Evolutionary conservation across 805 yeast genomes (phyloP).

Genomic region (Saturnispora zaruensis): DNA sequence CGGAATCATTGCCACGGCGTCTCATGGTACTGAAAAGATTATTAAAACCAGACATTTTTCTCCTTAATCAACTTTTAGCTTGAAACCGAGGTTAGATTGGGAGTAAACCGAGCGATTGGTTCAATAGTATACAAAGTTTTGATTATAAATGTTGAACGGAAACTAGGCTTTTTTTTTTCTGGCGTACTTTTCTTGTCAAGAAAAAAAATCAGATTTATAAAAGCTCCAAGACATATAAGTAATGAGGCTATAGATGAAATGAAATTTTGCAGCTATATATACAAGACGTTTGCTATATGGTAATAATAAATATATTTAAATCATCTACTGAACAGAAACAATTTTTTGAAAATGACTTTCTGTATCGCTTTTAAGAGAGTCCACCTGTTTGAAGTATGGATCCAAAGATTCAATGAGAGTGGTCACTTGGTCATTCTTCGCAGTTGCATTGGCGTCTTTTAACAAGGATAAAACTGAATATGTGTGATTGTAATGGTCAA

Average conservation of each 20-base stretch:
- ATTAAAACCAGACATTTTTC: conserved; percentile 4
- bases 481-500: not conserved
- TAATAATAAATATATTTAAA: conserved; percentile 3
- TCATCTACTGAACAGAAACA: conserved; percentile 7
- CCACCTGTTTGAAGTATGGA: not conserved
- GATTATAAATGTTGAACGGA: too few species aligned
- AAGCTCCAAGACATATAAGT: not conserved
- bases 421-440: not conserved
- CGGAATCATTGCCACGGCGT: conserved; percentile 13
- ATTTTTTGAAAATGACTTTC: not conserved
- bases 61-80: not conserved
- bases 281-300: not conserved
- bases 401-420: not conserved
- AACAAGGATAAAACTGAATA: not conserved
- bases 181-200: not conserved
- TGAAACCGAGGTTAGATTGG: not conserved
- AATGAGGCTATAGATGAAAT: not conserved
- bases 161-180: too few species aligned
- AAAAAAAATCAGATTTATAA: too few species aligned
- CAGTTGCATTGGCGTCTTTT: not conserved
- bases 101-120: not conserved
- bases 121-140: too few species aligned
- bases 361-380: not conserved
- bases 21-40: conserved; percentile 2
- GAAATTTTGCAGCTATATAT: conserved; percentile 4